Evolutionary conservation across 306 rosid genomes (phyloP).

Genomic region (Mucuna pruriens): DNA sequence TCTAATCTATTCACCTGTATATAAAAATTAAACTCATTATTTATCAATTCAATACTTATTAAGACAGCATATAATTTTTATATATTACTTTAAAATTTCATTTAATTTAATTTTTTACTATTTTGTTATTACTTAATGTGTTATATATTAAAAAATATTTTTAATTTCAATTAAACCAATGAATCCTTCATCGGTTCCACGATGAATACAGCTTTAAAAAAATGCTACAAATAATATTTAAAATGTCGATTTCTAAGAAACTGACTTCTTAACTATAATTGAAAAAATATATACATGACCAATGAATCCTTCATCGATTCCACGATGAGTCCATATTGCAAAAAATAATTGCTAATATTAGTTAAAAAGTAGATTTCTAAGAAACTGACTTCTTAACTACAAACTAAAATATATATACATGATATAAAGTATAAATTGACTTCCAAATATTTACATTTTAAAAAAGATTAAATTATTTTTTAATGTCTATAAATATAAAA

Average conservation of each 20-base stretch:
- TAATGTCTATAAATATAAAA: too few species aligned
- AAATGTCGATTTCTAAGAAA: neutral
- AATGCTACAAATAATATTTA: too few species aligned
- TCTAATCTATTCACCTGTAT: too few species aligned
- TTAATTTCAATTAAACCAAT: neutral
- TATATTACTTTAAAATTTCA: neutral
- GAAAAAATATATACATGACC: neutral
- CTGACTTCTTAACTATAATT: neutral
- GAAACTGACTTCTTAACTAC: neutral
- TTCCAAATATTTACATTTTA: neutral
- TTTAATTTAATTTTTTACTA: neutral
- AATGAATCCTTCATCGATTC: neutral
- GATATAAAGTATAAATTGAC: neutral
- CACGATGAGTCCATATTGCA: neutral
- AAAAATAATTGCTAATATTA: neutral
- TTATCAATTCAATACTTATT: neutral
- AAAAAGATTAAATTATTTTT: neutral
- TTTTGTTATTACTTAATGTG: neutral
- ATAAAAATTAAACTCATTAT: too few species aligned
- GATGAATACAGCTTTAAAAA: neutral
- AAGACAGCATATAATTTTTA: neutral
- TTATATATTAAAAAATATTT: neutral
- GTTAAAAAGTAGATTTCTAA: neutral
- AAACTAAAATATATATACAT: neutral
- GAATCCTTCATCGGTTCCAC: neutral